phyloP scores from a whole-genome alignment of 75 land plant genomes.

The Cupressus sempervirens region DNA sequence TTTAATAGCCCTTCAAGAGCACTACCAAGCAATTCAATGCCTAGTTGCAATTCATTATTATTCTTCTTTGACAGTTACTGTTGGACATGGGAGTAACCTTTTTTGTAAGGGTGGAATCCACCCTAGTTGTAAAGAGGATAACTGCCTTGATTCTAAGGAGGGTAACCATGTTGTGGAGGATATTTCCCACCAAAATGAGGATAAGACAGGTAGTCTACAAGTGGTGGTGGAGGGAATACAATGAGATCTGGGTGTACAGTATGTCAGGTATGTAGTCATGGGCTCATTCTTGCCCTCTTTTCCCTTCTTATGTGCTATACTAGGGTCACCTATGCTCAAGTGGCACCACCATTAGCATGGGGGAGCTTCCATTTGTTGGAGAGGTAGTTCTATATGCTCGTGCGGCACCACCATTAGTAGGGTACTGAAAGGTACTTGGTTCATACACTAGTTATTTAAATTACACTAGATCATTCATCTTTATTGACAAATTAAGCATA shows the following conservation, averaged over 20 bases:
- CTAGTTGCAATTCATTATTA: conserved; percentile 30
- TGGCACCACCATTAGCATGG: too few relatives aligned
- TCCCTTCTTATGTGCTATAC: neutral
- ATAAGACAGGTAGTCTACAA: neutral
- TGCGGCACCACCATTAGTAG: too few relatives aligned
- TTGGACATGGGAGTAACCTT: neutral
- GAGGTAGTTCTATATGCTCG: too few relatives aligned
- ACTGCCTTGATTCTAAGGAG: conserved; percentile 6
- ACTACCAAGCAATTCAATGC: conserved; percentile 29
- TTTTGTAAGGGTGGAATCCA: neutral
- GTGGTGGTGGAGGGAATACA: neutral
- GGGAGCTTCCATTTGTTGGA: too few relatives aligned
- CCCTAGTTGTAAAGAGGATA: conserved; percentile 5
- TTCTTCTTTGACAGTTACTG: conserved; percentile 18
- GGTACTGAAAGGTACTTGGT: too few relatives aligned
- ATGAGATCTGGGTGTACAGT: neutral
- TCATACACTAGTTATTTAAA: too few relatives aligned
- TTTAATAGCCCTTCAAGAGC: conserved; percentile 35
- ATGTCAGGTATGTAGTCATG: conserved; percentile 6
- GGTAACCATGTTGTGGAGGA: conserved; percentile 14
- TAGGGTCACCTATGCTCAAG: too few relatives aligned
- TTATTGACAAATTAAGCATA: conserved; percentile 6
- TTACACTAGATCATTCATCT: neutral
- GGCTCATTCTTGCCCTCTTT: conserved; percentile 13
- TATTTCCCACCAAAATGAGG: neutral